Base-by-base conservation (phyloP, 148 eudicot genomes). In the Pharnaceum exiguum region DNA sequence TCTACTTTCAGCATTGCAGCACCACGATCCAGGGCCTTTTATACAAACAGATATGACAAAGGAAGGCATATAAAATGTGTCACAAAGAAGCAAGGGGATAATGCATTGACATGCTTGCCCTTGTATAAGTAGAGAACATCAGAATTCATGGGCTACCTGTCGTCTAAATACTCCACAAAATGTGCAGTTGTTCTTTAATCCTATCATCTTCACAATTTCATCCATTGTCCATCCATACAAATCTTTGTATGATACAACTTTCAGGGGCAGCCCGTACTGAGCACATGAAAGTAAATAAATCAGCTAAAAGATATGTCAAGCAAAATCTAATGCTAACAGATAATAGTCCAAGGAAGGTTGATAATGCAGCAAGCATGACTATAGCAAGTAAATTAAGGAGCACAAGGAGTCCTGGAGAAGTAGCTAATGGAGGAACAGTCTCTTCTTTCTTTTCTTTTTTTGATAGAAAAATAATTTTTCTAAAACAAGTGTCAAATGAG, bases 151-250 rank as follows among this genome's bases (percentile, higher is more conserved):
- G 36, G 65, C 58, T 80, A 93, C 99, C 91, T 93, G 99, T 67
- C 99, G 99, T 28, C 99, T 83, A 30, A 93, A 93, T 68, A 93
- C 99, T 60, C 99, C 99, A 67, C 99, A 93, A 67, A 93, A 93
- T 11, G 99, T 93, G 71, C 99, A 93, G 62, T 93, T 91, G 73
- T 91, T 93, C 79, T 93, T 93, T 40, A 93, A 71, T 38, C 99
- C 99, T 50, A 93, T 93, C 70, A 86, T 75, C 77, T 93, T 93
- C 72, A 93, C 99, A 55, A 93, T 93, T 57, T 88, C 99, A 60
- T 93, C 99, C 99, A 93, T 93, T 15, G 99, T 93, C 99, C 99
- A 93, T 56, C 99, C 99, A 61, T 93, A 93, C 60, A 93, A 70
- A 31, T 93, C 96, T 72, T 93, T 93, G 73, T 93, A 93, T 9